Conservation (phyloP, 2,329 filamentous ascomycete species). For the Phyllosticta ampelicida region DNA sequence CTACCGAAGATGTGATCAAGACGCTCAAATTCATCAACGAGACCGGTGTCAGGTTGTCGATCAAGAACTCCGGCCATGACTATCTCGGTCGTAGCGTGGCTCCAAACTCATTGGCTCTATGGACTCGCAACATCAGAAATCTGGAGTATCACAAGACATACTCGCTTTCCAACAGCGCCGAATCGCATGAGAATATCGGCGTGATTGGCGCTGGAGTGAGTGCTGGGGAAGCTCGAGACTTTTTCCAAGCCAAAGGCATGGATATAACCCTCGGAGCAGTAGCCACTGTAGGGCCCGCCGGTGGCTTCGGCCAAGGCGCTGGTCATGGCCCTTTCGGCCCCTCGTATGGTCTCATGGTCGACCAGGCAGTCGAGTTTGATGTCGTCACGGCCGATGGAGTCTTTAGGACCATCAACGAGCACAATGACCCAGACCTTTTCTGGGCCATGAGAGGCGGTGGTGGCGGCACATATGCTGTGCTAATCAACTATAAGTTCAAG, state of each 20-base stretch:
- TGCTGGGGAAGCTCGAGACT: not conserved
- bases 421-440: slow-evolving; percentile 27
- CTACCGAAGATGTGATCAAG: slow-evolving; percentile 15
- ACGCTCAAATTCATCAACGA: slow-evolving; percentile 15
- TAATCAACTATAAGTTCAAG: slow-evolving; percentile 23
- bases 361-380: slow-evolving; percentile 27
- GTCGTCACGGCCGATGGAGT: slow-evolving; percentile 29
- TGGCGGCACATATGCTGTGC: slow-evolving; percentile 23
- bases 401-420: slow-evolving; percentile 21
- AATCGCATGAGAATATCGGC: slow-evolving; percentile 1
- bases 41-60: slow-evolving; percentile 15
- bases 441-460: slow-evolving; percentile 22
- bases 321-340: slow-evolving; percentile 32
- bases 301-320: slow-evolving; percentile 34
- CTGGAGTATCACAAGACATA: slow-evolving; percentile 14
- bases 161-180: slow-evolving; percentile 17
- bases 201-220: not conserved
- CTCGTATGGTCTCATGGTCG: slow-evolving; percentile 28
- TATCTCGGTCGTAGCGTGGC: slow-evolving; percentile 16
- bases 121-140: slow-evolving; percentile 14
- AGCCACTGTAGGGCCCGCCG: slow-evolving; percentile 27
- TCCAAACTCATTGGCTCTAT: slow-evolving; percentile 15
- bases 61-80: slow-evolving; percentile 19
- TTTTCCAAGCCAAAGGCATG: not conserved
- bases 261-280: slow-evolving; percentile 1